Evolutionary conservation across 2,329 filamentous ascomycete species (phyloP), one percentile per base, ranked within the genome.

Genomic region (Diplocarpon rosae): DNA sequence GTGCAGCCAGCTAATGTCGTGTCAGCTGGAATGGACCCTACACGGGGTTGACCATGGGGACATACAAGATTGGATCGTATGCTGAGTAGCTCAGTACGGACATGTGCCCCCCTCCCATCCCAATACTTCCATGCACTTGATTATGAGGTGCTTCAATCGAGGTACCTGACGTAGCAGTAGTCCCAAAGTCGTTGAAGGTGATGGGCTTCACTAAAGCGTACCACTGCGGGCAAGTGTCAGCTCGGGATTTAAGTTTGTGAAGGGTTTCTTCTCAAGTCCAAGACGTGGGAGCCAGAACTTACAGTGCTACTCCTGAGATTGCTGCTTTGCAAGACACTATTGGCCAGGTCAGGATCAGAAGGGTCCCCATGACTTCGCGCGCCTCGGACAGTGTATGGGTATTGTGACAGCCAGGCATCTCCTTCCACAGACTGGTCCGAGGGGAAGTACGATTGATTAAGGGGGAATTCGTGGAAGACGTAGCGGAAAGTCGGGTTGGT

Each of bases 401-500:
- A 59, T 5, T 48, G 46, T 3, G 59, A 56, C 8, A 66, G 49
- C 7, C 35, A 45, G 5, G 60, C 62, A 29, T 61, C 59, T 29
- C 50, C 59, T 54, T 48, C 55, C 36, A 42, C 32, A 14, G 11
- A 27, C 7, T 17, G 28, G 14, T 40, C 60, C 57, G 13, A 56
- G 51, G 24, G 67, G 65, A 45, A 66, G 58, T 39, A 59, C 54
- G 29, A 68, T 45, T 15, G 62, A 65, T 39, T 59, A 57, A 46
- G 56, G 52, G 53, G 57, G 16, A 51, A 49, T 2, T 38, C 40
- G 10, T 69, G 70, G 59, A 74, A 78, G 2, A 52, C 61, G 58
- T 70, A 80, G 44, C 65, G 68, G 51, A 66, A 68, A 0, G 79
- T 59, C 2, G 76, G 75, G 55, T 78, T 79, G 32, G 61, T 58